Percentiles rank a stretch among this genome's conserved stretches.
Conservation (phyloP, 768 basidiomycete genomes). For the Cystobasidium tubakii region DNA sequence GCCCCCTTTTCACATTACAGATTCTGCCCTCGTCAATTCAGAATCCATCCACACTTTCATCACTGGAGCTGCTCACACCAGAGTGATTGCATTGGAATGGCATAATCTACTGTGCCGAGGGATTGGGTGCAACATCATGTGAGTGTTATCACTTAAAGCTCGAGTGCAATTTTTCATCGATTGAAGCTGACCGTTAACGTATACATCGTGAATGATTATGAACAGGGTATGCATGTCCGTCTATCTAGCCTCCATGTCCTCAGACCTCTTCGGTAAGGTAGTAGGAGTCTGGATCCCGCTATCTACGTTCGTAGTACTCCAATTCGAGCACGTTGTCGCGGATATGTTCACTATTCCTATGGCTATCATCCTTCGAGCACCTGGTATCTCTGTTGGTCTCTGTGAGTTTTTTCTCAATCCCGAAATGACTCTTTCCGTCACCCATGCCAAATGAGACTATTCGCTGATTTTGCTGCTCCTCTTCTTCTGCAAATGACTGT, state of each 20-base stretch:
- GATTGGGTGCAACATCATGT: slow-evolving; percentile 10
- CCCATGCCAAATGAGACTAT: too few relatives aligned
- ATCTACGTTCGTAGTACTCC: slow-evolving; percentile 1
- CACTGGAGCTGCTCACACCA: slow-evolving; percentile 4
- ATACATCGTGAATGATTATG: too few relatives aligned
- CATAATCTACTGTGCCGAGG: slow-evolving; percentile 12
- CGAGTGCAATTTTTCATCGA: too few relatives aligned
- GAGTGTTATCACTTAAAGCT: too few relatives aligned
- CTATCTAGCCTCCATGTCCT: slow-evolving; percentile 2
- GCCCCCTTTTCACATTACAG: not conserved
- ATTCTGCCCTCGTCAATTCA: slow-evolving; percentile 6
- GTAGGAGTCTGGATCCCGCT: slow-evolving; percentile 3
- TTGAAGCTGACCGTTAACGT: too few relatives aligned
- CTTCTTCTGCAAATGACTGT: too few relatives aligned
- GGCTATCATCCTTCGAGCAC: slow-evolving; percentile 7
- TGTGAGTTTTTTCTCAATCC: not conserved
- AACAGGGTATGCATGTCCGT: slow-evolving; percentile 11
- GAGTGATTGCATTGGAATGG: slow-evolving; percentile 4
- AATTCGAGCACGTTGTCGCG: slow-evolving; percentile 5
- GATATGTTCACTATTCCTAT: slow-evolving; percentile 18
- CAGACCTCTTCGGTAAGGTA: slow-evolving; percentile 1
- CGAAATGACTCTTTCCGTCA: too few relatives aligned
- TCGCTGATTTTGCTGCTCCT: too few relatives aligned
- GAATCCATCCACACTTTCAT: slow-evolving; percentile 1
- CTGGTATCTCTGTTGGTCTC: slow-evolving; percentile 2